Base-by-base conservation (phyloP, 2,329 filamentous ascomycete species). In the Penicillium sp. region DNA sequence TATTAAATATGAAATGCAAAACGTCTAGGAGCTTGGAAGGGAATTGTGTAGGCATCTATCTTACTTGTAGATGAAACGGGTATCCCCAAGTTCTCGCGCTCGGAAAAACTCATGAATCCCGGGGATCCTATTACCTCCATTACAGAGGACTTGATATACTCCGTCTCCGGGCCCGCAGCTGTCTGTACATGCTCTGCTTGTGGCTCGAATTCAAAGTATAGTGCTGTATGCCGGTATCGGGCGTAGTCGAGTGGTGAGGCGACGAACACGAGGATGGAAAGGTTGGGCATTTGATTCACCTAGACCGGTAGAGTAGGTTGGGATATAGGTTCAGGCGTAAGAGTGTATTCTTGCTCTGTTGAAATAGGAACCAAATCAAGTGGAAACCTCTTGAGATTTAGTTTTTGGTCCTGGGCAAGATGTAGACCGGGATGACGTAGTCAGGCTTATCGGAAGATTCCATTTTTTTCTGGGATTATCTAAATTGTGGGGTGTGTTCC, bases 201-300 rank as follows among this genome's bases (percentile, higher is more conserved):
- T 42, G 39, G 39, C n/a, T 51, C 45, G 42, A 59, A 63, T 6
- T 63, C 52, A 29, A 66, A 58, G 44, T 57, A 61, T 39, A 65
- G 50, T 3, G 64, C 54, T 35, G 64, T 54, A 29, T 66, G 64
- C 31, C 64, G 37, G 51, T 62, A 66, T n/a, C 62, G 55, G 4
- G 62, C 64, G 37, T 62, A 65, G 56, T 66, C 64, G 51, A 64
- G 64, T 10, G 61, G 62, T 2, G 60, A 61, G 42, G 62, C 64
- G 54, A 62, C 54, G 39, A 58, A 60, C 23, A 66, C 54, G 26
- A 66, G 55, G 33, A 65, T 65, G 9, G 54, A 63, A 43, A 62
- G 55, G n/a, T 50, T 54, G 16, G 63, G 53, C 60, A 64, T 64
- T 54, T 11, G 21, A 25, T 31, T 25, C n/a, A n/a, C n/a, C 10